phyloP scores from a whole-genome alignment of 2,329 filamentous ascomycete genomes.

The Ceratocystis harringtonii region DNA sequence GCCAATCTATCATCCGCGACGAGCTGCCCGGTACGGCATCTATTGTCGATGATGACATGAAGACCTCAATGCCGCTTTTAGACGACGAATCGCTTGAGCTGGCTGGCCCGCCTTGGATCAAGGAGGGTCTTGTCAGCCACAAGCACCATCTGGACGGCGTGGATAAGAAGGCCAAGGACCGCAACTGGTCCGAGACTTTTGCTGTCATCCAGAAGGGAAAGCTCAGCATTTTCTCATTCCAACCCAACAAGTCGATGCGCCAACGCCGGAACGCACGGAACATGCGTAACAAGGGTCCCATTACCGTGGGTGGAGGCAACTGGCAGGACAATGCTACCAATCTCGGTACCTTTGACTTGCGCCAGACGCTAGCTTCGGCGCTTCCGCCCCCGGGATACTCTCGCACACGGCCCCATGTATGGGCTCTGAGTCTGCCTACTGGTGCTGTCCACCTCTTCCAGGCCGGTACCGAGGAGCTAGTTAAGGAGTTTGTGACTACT shows the following conservation, averaged over 20 bases:
- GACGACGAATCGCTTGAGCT: slow-evolving; percentile 90
- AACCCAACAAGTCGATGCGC: slow-evolving; percentile 58
- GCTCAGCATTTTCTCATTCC: slow-evolving; percentile 88
- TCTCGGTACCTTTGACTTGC: slow-evolving; percentile 70
- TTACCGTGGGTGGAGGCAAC: slow-evolving; percentile 82
- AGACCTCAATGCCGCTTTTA: slow-evolving; percentile 48
- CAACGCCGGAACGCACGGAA: slow-evolving; percentile 39
- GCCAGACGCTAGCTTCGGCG: slow-evolving; percentile 81
- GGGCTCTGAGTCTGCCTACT: slow-evolving; percentile 79
- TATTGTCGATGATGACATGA: slow-evolving; percentile 45
- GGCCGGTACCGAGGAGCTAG: slow-evolving; percentile 86
- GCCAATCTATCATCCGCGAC: slow-evolving; percentile 89
- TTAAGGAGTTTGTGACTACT: slow-evolving; percentile 82
- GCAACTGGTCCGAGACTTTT: slow-evolving; percentile 91
- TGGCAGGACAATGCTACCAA: slow-evolving; percentile 96
- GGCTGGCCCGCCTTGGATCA: slow-evolving; percentile 90
- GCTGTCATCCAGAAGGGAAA: slow-evolving; percentile 91
- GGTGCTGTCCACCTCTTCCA: slow-evolving; percentile 98
- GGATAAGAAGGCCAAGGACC: slow-evolving; percentile 83
- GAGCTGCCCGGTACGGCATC: slow-evolving; percentile 40
- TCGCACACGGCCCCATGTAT: slow-evolving; percentile 77
- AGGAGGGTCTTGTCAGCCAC: slow-evolving; percentile 89
- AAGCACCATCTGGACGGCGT: slow-evolving; percentile 88
- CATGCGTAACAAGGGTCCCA: slow-evolving; percentile 31
- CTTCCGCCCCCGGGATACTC: slow-evolving; percentile 88